phyloP scores from a whole-genome alignment of 2,329 filamentous ascomycete species.

The Leptographium galeiforme region DNA sequence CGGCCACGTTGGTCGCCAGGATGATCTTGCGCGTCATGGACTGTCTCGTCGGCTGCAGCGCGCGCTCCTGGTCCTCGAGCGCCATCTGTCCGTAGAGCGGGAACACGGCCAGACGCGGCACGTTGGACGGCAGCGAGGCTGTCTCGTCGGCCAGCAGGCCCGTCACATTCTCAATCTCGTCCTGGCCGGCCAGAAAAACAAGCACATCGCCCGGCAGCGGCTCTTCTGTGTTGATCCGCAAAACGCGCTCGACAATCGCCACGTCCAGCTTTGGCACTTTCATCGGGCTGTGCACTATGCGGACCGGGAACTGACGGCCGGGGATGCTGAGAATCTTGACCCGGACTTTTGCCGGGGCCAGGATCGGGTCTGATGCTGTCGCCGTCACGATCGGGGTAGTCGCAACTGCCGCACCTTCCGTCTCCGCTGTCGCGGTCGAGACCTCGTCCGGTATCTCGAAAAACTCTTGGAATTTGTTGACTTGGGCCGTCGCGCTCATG shows the following conservation, averaged over 20 bases:
- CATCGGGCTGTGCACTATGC: slow-evolving; percentile 58
- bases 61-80: slow-evolving; percentile 71
- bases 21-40: slow-evolving; percentile 77
- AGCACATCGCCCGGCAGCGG: slow-evolving; percentile 89
- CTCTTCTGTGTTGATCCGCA: slow-evolving; percentile 76
- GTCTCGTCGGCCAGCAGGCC: slow-evolving; percentile 71
- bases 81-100: slow-evolving; percentile 86
- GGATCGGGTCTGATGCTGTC: too few relatives aligned
- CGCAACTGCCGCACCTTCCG: neutral
- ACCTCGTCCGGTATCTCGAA: slow-evolving; percentile 32
- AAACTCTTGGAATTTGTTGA: slow-evolving; percentile 64
- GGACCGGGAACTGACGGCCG: slow-evolving; percentile 78
- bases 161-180: slow-evolving; percentile 76
- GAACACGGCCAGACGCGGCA: slow-evolving; percentile 59
- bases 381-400: too few relatives aligned
- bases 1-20: slow-evolving; percentile 92
- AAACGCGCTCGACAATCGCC: slow-evolving; percentile 64
- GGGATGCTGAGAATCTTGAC: slow-evolving; percentile 52
- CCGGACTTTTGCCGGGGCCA: neutral
- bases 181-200: slow-evolving; percentile 84
- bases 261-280: slow-evolving; percentile 75
- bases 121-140: slow-evolving; percentile 53
- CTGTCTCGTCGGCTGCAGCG: slow-evolving; percentile 63
- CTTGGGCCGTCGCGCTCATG: slow-evolving; percentile 94
- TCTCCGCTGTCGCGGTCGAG: neutral